These are phyloP conservation scores for Macrocybe gigantea DNA, from an alignment of 768 basidiomycete genomes.

Conservation along the genomic window DNA sequence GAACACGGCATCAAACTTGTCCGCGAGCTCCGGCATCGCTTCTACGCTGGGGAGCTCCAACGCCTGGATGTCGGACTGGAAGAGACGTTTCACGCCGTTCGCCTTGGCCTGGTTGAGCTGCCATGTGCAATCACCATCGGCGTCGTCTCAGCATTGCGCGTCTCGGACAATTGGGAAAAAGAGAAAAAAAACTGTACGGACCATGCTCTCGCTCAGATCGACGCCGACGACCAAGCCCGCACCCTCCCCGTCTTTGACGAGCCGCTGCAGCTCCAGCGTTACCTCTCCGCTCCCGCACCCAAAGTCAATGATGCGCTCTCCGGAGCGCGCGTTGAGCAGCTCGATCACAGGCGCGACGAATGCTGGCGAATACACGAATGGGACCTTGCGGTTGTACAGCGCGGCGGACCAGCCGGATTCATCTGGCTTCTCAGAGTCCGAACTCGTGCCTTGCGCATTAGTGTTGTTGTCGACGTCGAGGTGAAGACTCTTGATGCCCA, in stretches of 20 bases:
- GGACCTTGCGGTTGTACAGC: slow-evolving; percentile 55
- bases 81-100: slow-evolving; percentile 40
- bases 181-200: slow-evolving; percentile 20
- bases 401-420: slow-evolving; percentile 51
- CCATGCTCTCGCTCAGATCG: slow-evolving; percentile 72
- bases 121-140: background rate
- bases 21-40: slow-evolving; percentile 13
- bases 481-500: background rate
- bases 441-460: background rate
- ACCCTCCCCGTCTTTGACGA: slow-evolving; percentile 34
- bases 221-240: slow-evolving; percentile 60
- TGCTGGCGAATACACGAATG: slow-evolving; percentile 59
- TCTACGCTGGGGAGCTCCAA: slow-evolving; percentile 31
- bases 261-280: slow-evolving; percentile 47
- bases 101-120: slow-evolving; percentile 50
- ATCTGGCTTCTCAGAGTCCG: slow-evolving; percentile 18
- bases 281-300: slow-evolving; percentile 85
- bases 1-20: slow-evolving; percentile 69
- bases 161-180: background rate
- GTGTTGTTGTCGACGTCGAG: background rate
- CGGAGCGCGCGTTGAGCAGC: slow-evolving; percentile 55
- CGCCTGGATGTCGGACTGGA: slow-evolving; percentile 51
- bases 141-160: no score
- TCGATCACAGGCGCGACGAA: slow-evolving; percentile 52
- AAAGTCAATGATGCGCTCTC: slow-evolving; percentile 68